phyloP scores from a whole-genome alignment of 495 filamentous ascomycete species.

The Jackrogersella multiformis region DNA sequence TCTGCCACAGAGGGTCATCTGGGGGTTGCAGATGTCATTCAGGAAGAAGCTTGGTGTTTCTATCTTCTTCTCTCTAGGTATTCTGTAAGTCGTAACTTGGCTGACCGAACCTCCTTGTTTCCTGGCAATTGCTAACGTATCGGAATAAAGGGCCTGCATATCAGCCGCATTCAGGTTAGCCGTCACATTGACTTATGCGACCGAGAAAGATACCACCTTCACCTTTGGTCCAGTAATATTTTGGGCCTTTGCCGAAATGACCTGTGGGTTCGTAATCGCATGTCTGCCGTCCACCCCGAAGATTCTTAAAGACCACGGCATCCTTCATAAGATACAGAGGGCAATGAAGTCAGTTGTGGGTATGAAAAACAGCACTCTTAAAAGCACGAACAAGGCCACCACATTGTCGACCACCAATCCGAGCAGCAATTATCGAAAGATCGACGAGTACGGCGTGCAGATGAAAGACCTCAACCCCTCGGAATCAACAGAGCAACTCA shows the following conservation, averaged over 20 bases:
- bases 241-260: constrained; percentile 48
- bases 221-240: constrained; percentile 40
- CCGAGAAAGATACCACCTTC: constrained; percentile 32
- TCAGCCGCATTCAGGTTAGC: constrained; percentile 42
- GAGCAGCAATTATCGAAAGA: constrained; percentile 29
- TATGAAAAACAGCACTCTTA: constrained; percentile 25
- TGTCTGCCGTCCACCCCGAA: constrained; percentile 46
- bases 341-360: constrained; percentile 24
- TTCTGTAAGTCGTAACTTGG: constrained; percentile 46
- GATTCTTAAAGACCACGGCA: constrained; percentile 39
- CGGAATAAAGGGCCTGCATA: constrained; percentile 40
- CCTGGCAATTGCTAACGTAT: constrained; percentile 6
- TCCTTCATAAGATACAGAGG: constrained; percentile 29
- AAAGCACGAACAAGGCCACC: constrained; percentile 15
- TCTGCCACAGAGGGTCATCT: constrained; percentile 52
- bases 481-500: constrained; percentile 31
- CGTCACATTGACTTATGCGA: constrained; percentile 36
- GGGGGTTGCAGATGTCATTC: constrained; percentile 45
- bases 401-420: constrained; percentile 7
- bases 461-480: constrained; percentile 29
- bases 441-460: constrained; percentile 28
- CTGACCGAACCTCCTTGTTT: not conserved
- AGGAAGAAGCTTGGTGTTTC: constrained; percentile 47
- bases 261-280: constrained; percentile 46
- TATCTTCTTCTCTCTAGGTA: constrained; percentile 51